Base-by-base conservation (phyloP, 352 stramenopile genomes). In the Globisporangium ultimum region DNA sequence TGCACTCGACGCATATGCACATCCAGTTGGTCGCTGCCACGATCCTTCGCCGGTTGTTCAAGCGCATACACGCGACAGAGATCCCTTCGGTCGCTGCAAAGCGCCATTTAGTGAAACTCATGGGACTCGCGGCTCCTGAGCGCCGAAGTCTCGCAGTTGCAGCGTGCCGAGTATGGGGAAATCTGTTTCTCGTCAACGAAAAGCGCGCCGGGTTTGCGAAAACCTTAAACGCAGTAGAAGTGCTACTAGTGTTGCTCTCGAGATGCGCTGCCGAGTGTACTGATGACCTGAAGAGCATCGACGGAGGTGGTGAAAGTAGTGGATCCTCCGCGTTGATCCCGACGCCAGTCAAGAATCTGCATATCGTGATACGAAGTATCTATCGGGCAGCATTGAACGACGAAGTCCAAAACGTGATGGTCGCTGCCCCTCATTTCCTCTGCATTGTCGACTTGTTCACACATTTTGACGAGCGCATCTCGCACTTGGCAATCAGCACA, bases 121-220 rank as follows among this genome's bases (percentile, higher is more conserved):
- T 88, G 38, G 45, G 41, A 5, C 24, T 28, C 28, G 28, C 45
- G 6, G 21, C 11, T 12, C 32, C 57, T 9, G 50, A 54, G 32
- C 10, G 18, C 10, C 15, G 20, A 12, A 56, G 73, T 53, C 14
- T 76, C 9, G 63, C 55, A 1, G 56, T 88, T 0, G 48, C 54
- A 2, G 74, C 74, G 0, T 80, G 66, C 13, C 70, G 80, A 40
- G 78, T 88, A 0, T 91, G 78, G 77, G 75, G 77, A 5, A 91
- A 89, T 17, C 64, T 91, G 2, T 68, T 88, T 14, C 66, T 76
- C 20, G 76, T 76, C 49, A 66, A 76, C n/a, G 77, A 88, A 60
- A 89, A 91, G 41, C 75, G 74, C 3, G 41, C 58, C 5, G 53
- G 60, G 9, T 87, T 89, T 41, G 71, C 75, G 3, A 58, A 74